Evolutionary conservation across 331 rosid genomes (phyloP), one percentile per base, ranked within the genome.

Genomic region (Quercus lobata): DNA sequence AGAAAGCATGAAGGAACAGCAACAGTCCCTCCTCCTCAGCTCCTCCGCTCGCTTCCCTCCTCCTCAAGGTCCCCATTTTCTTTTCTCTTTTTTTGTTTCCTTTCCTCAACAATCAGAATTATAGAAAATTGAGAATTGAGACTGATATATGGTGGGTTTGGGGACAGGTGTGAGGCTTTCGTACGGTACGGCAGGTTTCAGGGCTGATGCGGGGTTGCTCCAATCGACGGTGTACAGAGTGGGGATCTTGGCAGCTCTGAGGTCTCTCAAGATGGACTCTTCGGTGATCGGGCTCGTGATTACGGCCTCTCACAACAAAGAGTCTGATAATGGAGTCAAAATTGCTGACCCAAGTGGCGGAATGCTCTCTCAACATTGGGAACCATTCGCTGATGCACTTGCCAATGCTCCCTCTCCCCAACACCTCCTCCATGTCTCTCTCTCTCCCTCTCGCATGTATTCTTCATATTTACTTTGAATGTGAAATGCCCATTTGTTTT

Each of bases 301-400:
- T 82, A 95, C 98, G 0, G 97, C 99, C 11, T 95, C 99, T 3
- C 99, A 95, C 81, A 95, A 95, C 85, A 46, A 86, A 73, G 86
- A 90, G 30, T 90, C 97, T 34, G 98, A 95, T 71, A 95, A 95
- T 77, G 99, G 99, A 21, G 89, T 91, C 75, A 95, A 95, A 83
- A 79, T 95, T 66, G 94, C 96, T 56, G 99, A 93, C 70, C 94
- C 92, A 0, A 89, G 65, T 71, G 99, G 98, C 1, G 94, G 94
- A 73, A 91, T 95, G 98, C 94, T 95, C 80, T 80, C 97, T 66
- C 99, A 93, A 87, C 88, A 85, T n/a, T 93, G 98, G 99, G 98
- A 95, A 78, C 94, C 98, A 24, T 93, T 95, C 61, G 96, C 99
- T 4, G 94, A 95, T 34, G 82, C 89, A 10, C 87, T 95, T 10